phyloP scores from a whole-genome alignment of 345 rosid genomes.

The Toxicodendron radicans region DNA sequence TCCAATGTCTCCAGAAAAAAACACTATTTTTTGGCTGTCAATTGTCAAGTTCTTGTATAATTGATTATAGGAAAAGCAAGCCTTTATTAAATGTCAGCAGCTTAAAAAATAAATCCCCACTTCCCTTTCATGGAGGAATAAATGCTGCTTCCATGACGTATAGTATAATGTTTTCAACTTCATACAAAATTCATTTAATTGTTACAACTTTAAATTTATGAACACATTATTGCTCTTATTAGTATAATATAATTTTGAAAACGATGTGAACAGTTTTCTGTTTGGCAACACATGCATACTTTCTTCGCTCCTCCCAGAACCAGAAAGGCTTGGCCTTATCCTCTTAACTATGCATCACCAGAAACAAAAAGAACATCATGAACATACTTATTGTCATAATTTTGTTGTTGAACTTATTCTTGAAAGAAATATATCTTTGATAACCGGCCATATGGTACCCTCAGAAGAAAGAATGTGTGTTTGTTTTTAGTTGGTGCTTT shows the following conservation, averaged over 20 bases:
- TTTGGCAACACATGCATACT: background rate
- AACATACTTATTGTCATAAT: background rate
- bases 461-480: background rate
- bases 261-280: background rate
- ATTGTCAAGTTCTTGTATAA: constrained; percentile 27
- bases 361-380: background rate
- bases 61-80: constrained; percentile 20
- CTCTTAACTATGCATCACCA: no score
- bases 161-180: background rate
- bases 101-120: constrained; percentile 14
- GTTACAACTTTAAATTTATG: background rate
- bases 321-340: no score
- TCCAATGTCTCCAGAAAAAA: constrained; percentile 12
- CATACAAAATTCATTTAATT: background rate
- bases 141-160: constrained; percentile 16
- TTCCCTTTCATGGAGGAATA: constrained; percentile 26
- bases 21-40: constrained; percentile 21
- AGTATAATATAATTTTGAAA: constrained; percentile 2
- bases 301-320: no score
- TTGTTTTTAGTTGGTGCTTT: background rate
- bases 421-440: background rate
- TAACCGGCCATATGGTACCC: background rate
- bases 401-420: background rate
- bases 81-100: constrained; percentile 26
- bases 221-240: background rate